Conservation (phyloP, 2,329 filamentous ascomycete genomes). For the Hymenoscyphus salicellus region DNA sequence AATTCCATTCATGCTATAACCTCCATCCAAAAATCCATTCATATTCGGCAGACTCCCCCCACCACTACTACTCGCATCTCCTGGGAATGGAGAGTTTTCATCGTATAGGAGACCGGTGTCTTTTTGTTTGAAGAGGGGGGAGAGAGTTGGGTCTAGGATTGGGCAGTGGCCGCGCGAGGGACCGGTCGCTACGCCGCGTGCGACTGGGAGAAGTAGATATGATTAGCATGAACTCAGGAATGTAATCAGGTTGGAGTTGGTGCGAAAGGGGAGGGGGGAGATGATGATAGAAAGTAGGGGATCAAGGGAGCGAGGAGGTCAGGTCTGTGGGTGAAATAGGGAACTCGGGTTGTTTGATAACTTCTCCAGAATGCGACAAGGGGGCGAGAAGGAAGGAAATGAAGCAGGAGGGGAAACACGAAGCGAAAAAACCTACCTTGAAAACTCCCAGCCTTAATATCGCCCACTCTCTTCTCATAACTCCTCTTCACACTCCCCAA, state of each 20-base stretch:
- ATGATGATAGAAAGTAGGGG: too few species aligned
- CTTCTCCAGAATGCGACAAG: not conserved
- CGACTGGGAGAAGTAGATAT: not conserved
- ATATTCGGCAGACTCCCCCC: conserved; percentile 8
- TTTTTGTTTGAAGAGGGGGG: conserved; percentile 15
- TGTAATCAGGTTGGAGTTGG: too few species aligned
- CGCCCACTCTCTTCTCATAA: conserved; percentile 25
- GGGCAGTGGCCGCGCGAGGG: conserved; percentile 25
- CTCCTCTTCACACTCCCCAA: conserved; percentile 28
- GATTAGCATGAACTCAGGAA: not conserved
- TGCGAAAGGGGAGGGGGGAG: not conserved
- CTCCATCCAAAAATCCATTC: not conserved
- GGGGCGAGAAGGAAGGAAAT: not conserved
- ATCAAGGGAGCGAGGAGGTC: too few species aligned
- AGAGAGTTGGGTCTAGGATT: conserved; percentile 23
- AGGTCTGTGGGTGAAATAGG: not conserved
- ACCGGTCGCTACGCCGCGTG: conserved; percentile 10
- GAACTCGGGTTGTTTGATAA: not conserved
- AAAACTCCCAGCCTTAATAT: conserved; percentile 19
- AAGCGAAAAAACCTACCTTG: conserved; percentile 1
- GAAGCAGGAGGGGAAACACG: not conserved
- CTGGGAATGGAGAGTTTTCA: conserved; percentile 4
- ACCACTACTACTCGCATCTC: conserved; percentile 13
- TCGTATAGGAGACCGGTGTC: not conserved
- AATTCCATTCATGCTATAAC: not conserved